Percentiles rank a stretch among this genome's conserved stretches.
These are phyloP conservation scores for Moesziomyces sp. DNA, from an alignment of 1,284 basidiomycete species.

Conservation along the genomic window DNA sequence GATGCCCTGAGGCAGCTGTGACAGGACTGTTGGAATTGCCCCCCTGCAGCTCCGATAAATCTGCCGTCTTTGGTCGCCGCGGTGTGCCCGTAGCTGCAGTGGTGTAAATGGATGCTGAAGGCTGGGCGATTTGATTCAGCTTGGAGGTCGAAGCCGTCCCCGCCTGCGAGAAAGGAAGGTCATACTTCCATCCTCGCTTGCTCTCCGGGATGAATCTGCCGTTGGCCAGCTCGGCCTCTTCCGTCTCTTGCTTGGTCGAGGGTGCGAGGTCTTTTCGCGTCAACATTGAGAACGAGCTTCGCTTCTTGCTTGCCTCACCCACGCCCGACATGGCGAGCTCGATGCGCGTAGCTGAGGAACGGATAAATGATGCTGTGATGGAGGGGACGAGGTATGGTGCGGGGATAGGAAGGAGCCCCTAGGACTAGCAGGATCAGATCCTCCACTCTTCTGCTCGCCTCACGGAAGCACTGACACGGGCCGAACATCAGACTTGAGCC, in stretches of 20 bases:
- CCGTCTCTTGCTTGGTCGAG: background rate
- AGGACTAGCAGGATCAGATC: too few relatives aligned
- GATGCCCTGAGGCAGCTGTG: background rate
- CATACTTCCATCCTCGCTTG: slow-evolving; percentile 40
- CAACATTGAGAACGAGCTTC: slow-evolving; percentile 29
- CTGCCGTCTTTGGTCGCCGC: background rate
- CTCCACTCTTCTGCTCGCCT: too few relatives aligned
- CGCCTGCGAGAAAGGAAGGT: slow-evolving; percentile 1
- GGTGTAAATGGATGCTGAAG: background rate
- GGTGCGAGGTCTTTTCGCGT: slow-evolving; percentile 5
- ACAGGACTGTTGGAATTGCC: background rate
- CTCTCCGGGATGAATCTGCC: slow-evolving; percentile 37
- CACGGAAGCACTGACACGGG: too few relatives aligned
- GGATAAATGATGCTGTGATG: background rate
- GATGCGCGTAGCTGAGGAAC: background rate
- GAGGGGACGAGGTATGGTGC: background rate
- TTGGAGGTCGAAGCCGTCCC: slow-evolving; percentile 4
- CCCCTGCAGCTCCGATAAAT: background rate
- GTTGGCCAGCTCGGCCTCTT: slow-evolving; percentile 16
- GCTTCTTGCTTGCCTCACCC: slow-evolving; percentile 28
- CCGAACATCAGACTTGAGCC: too few relatives aligned
- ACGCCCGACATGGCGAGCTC: slow-evolving; percentile 10
- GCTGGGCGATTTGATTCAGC: background rate
- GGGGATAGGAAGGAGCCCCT: too few relatives aligned
- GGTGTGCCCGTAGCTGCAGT: background rate